Conservation (phyloP, 805 yeast species). For the Metschnikowia proteae region DNA sequence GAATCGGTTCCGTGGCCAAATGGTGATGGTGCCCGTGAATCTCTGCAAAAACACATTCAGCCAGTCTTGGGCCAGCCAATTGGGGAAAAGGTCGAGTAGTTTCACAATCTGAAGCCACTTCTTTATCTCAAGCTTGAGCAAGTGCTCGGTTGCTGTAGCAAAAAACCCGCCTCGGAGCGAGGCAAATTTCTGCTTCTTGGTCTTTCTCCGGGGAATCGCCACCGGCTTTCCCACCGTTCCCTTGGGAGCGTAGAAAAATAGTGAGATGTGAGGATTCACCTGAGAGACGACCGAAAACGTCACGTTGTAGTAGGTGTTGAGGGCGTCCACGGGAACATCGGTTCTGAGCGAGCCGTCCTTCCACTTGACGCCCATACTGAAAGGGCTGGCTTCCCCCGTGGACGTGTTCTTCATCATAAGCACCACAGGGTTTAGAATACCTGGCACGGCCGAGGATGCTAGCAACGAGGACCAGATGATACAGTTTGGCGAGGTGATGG, state of each 20-base stretch:
- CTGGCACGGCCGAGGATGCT: constrained; percentile 83
- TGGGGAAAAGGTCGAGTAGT: constrained; percentile 63
- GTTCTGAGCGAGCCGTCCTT: constrained; percentile 77
- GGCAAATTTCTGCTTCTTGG: constrained; percentile 31
- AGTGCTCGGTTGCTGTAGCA: constrained; percentile 66
- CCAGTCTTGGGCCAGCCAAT: constrained; percentile 74
- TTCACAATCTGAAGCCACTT: constrained; percentile 72
- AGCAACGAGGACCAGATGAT: constrained; percentile 75
- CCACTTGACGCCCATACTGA: constrained; percentile 72
- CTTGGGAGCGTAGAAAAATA: constrained; percentile 72
- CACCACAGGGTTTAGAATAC: constrained; percentile 74
- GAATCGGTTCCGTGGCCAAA: constrained; percentile 65
- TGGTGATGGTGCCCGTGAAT: constrained; percentile 71
- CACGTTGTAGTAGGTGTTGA: constrained; percentile 72
- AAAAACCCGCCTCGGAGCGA: constrained; percentile 71
- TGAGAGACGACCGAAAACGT: constrained; percentile 75
- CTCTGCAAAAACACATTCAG: constrained; percentile 70
- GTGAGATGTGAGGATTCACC: constrained; percentile 76
- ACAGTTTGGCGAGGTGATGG: constrained; percentile 74
- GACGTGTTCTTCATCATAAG: constrained; percentile 58
- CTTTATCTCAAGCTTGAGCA: constrained; percentile 66
- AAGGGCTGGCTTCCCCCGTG: constrained; percentile 51
- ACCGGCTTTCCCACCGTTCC: constrained; percentile 83
- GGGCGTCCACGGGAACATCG: constrained; percentile 70
- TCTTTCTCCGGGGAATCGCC: constrained; percentile 45